phyloP scores from a whole-genome alignment of 352 stramenopile species.

The Plasmopara halstedii region DNA sequence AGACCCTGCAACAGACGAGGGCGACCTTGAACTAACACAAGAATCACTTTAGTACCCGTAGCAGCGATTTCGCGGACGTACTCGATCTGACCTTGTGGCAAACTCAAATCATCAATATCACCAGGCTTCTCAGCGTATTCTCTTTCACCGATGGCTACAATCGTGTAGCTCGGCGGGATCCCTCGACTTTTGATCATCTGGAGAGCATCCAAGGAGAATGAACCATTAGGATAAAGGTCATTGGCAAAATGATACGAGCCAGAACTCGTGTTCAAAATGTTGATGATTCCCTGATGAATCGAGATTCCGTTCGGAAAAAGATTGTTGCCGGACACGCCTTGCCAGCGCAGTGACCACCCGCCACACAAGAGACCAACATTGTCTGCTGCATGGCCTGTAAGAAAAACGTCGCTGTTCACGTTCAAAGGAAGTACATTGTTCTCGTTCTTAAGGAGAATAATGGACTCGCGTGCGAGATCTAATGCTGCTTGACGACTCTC shows the following conservation, averaged over 20 bases:
- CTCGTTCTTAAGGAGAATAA: slow-evolving; percentile 84
- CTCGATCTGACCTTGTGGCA: slow-evolving; percentile 64
- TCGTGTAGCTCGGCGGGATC: slow-evolving; percentile 30
- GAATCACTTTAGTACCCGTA: slow-evolving; percentile 71
- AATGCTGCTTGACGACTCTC: slow-evolving; percentile 51
- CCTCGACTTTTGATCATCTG: slow-evolving; percentile 20
- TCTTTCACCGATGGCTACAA: slow-evolving; percentile 72
- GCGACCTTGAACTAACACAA: slow-evolving; percentile 72
- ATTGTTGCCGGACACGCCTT: slow-evolving; percentile 61
- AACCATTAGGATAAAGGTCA: slow-evolving; percentile 42
- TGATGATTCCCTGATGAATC: slow-evolving; percentile 44
- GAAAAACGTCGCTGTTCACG: slow-evolving; percentile 31
- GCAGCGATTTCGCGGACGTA: slow-evolving; percentile 68
- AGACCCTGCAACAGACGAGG: slow-evolving; percentile 65
- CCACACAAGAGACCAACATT: slow-evolving; percentile 67
- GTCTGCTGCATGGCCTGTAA: slow-evolving; percentile 62
- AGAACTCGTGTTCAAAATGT: slow-evolving; percentile 14
- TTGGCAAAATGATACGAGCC: slow-evolving; percentile 41
- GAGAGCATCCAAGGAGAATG: slow-evolving; percentile 41
- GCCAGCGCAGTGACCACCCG: slow-evolving; percentile 84
- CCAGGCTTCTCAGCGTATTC: slow-evolving; percentile 83
- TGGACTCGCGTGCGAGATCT: slow-evolving; percentile 65
- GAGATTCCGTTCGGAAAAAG: slow-evolving; percentile 61
- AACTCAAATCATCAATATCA: slow-evolving; percentile 73
- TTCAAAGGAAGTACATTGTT: slow-evolving; percentile 42